These are phyloP conservation scores for Anisodus acutangulus DNA, from an alignment of 257 asterid species.

Conservation along the genomic window DNA sequence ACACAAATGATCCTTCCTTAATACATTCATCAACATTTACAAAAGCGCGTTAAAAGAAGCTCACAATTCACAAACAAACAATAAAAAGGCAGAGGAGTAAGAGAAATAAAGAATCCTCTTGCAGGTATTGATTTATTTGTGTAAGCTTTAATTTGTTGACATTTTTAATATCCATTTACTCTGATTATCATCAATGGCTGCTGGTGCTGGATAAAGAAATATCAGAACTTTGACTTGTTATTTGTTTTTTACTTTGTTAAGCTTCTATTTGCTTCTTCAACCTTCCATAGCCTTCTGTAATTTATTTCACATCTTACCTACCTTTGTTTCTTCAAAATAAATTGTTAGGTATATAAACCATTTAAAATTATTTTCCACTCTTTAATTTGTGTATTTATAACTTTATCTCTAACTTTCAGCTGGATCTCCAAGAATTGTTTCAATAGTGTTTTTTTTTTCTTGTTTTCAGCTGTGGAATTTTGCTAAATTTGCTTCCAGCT, in stretches of 20 bases:
- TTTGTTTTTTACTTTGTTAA: neutral
- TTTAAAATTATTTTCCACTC: neutral
- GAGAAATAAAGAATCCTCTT: neutral
- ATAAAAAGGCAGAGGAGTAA: neutral
- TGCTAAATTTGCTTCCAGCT: neutral
- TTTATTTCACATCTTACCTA: slow-evolving; percentile 14
- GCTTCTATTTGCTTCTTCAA: slow-evolving; percentile 22
- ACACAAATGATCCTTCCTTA: neutral
- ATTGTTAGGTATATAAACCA: neutral
- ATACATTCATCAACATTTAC: neutral
- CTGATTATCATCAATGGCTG: neutral
- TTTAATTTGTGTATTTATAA: neutral
- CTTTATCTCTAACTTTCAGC: neutral
- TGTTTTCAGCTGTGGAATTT: slow-evolving; percentile 21
- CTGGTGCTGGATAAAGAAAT: neutral
- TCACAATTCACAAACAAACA: neutral
- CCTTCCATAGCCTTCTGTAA: slow-evolving; percentile 16
- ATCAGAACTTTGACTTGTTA: neutral
- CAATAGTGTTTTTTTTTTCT: neutral
- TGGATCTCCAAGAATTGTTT: slow-evolving; percentile 1
- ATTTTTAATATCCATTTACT: neutral
- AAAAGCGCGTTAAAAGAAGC: neutral
- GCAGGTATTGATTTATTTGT: neutral
- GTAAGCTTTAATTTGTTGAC: neutral
- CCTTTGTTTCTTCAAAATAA: neutral